Base-by-base conservation (phyloP, 2,329 filamentous ascomycete genomes). In the Penicillium sp. region DNA sequence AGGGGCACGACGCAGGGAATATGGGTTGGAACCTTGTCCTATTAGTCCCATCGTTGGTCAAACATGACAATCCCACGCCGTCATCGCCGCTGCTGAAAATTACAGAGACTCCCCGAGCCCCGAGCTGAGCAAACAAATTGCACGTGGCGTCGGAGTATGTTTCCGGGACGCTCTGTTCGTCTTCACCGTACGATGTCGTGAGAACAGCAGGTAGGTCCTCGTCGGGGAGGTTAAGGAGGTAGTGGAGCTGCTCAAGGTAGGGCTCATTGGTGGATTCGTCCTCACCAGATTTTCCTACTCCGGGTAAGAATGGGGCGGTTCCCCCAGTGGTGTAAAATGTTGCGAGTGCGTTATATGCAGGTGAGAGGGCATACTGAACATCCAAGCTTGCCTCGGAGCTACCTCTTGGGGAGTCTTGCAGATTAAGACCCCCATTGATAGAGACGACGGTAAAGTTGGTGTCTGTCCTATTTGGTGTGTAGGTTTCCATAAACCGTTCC, bases 111-210 rank as follows among this genome's bases (percentile, higher is more conserved):
- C 90, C 90, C 11, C 89, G 85, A 1, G 85, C 82, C 23, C 87
- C 88, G 5, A 92, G 83, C 63, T 89, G 86, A 5, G 84, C 86
- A 63, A 89, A 87, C 47, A 87, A 78, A 35, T 82, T 82, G 75
- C 90, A 91, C 21, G 86, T 83, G 60, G 85, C 81, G 68, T 84
- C 80, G 7, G 86, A 84, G 71, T 91, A 91, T 3, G 81, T 77
- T 23, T 76, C 75, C 0, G 88, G 87, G 0, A 91, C 79, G 3
- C 82, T 84, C 71, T 83, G 86, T 73, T 92, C 90, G 51, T 88
- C 82, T 67, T 90, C 88, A 29, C 88, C 88, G 70, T 91, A 92
- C 0, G 88, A 91, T n/a, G 88, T 89, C 46, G 83, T 85, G 47
- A 92, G 81, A 19, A 90, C 85, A 3, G 85, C 82, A 0, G 90